Evolutionary conservation across 306 rosid genomes (phyloP), one percentile per base, ranked within the genome.

Genomic region (Senna siamea): DNA sequence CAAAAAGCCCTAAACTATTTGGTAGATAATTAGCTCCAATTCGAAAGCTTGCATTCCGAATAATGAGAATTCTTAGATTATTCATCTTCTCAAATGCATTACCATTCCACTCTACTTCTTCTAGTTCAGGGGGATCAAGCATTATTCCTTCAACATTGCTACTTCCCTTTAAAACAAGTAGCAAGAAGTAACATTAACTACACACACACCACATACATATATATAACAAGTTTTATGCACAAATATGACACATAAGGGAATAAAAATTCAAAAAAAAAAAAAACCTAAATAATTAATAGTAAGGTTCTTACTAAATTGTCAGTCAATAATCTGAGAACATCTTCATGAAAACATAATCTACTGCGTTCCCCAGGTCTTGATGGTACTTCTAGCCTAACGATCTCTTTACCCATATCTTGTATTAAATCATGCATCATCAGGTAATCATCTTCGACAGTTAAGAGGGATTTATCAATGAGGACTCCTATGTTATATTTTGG

Each of bases 331-430:
- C 15, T 37, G 7, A 43, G 41, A 70, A 71, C 59, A 6, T 78
- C 77, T 18, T 71, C 6, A n/a, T 53, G 48, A 62, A 5, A 63
- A 66, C 68, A 71, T 14, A 78, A n/a, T 63, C 73, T 78, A 11
- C 22, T 53, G 0, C 77, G 7, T 40, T 63, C 1, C 1, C 18
- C 28, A 7, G 11, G 41, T 23, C 62, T 22, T 19, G 1, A 47
- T 18, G 32, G 14, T 1, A 73, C 30, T 2, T 78, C 20, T 34
- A 51, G 35, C n/a, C 59, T 46, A 7, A 78, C 77, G 62, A 78
- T 40, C 38, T 53, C 77, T 63, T 20, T 70, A 13, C 77, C 77
- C 52, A 78, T 70, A 1, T 40, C 30, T 71, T 69, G 81, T 59
- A 77, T 69, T 26, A 69, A 37, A 12, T 77, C 76, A 77, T 77